A percentile compares a stretch with the other conserved stretches of the same genome.
Evolutionary conservation across 176 grass and related monocot species (phyloP).

Genomic region (Ananas comosus): DNA sequence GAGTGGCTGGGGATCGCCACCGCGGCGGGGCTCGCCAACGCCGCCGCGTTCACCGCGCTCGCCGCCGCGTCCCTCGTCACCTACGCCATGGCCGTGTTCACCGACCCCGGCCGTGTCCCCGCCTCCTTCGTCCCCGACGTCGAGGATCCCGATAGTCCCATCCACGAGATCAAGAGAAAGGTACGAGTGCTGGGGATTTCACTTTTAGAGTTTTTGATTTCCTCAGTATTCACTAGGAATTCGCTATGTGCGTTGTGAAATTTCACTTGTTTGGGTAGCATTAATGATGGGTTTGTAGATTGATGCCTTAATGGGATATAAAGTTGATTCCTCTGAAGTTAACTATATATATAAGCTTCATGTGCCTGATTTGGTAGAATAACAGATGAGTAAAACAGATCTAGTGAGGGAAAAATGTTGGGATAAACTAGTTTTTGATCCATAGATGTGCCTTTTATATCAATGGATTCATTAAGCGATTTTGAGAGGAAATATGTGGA

Average conservation of each 20-base stretch:
- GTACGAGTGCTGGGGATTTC: slow-evolving; percentile 24
- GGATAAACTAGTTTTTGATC: too few relatives aligned
- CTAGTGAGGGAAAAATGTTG: too few relatives aligned
- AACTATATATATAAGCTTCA: neutral
- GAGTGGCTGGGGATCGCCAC: slow-evolving; percentile 65
- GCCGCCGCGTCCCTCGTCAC: slow-evolving; percentile 44
- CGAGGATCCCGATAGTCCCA: slow-evolving; percentile 41
- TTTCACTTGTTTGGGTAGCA: slow-evolving; percentile 14
- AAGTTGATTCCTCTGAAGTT: slow-evolving; percentile 6
- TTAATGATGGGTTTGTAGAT: neutral
- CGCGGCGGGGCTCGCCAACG: slow-evolving; percentile 67
- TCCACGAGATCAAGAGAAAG: slow-evolving; percentile 96
- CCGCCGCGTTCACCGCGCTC: slow-evolving; percentile 39
- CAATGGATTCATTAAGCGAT: too few relatives aligned
- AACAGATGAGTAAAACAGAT: too few relatives aligned
- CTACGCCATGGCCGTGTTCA: slow-evolving; percentile 50
- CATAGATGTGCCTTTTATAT: too few relatives aligned
- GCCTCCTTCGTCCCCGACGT: slow-evolving; percentile 73
- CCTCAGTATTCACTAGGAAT: neutral
- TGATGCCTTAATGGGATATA: neutral
- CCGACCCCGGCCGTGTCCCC: slow-evolving; percentile 87
- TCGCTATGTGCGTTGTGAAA: slow-evolving; percentile 10
- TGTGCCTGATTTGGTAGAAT: too few relatives aligned
- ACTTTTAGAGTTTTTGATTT: slow-evolving; percentile 27
- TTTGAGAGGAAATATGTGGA: too few relatives aligned